A percentile compares a stretch with the other conserved stretches of the same genome.
Conservation (phyloP, 441 rosid genomes). For the Corymbia calophylla region DNA sequence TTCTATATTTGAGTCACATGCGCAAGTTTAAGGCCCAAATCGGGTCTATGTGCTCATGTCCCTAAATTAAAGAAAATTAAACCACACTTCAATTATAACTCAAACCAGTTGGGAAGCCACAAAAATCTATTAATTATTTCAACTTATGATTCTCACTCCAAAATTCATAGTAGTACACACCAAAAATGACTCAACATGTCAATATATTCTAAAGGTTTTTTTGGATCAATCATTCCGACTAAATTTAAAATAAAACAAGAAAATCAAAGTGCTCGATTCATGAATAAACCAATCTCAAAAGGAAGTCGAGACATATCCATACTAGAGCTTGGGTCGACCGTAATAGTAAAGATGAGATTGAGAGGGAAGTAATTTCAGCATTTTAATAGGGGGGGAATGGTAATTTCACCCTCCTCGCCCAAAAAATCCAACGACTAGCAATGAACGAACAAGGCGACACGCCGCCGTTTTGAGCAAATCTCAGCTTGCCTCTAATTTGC, state of each 20-base stretch:
- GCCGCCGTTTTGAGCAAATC: not conserved
- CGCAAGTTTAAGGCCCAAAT: fast-evolving
- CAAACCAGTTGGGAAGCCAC: not conserved
- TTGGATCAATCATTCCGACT: not conserved
- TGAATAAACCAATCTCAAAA: no score
- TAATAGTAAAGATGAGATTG: not conserved
- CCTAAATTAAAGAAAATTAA: not conserved
- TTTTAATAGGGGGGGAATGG: not conserved
- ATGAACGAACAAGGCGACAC: not conserved
- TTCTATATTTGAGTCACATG: not conserved
- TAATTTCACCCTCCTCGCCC: not conserved
- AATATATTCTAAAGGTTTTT: not conserved
- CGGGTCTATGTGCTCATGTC: not conserved
- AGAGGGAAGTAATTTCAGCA: not conserved
- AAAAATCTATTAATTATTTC: not conserved
- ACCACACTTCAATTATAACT: not conserved
- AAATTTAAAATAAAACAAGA: not conserved
- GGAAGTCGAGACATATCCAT: not conserved
- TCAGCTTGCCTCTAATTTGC: not conserved
- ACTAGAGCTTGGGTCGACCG: not conserved
- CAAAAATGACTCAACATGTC: fast-evolving
- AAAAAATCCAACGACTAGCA: not conserved
- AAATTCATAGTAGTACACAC: no score
- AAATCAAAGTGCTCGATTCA: not conserved
- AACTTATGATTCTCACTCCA: not conserved